Percentiles rank a stretch among this genome's conserved stretches.
phyloP scores from a whole-genome alignment of 2,329 filamentous ascomycete genomes.

The Seiridium cupressi region DNA sequence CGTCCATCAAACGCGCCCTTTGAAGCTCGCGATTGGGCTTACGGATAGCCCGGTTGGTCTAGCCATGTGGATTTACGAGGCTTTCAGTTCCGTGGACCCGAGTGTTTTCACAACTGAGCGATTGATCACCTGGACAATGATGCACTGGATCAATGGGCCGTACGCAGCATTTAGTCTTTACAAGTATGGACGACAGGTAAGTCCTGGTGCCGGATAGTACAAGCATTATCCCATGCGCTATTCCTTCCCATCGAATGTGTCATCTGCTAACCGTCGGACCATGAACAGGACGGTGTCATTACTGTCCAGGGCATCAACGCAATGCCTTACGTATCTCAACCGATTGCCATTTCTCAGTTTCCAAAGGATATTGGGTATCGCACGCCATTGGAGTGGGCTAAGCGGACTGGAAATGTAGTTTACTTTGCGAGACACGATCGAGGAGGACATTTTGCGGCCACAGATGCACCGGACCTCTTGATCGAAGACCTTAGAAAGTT shows the following conservation, averaged over 20 bases:
- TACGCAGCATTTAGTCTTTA: conserved; percentile 16
- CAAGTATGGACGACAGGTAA: conserved; percentile 10
- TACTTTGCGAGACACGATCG: neutral
- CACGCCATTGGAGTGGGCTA: conserved; percentile 11
- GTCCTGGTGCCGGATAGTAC: neutral
- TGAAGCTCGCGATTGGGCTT: conserved; percentile 23
- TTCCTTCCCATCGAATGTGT: neutral
- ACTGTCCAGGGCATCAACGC: neutral
- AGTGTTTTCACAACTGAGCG: conserved; percentile 8
- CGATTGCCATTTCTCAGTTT: conserved; percentile 10
- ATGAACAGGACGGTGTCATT: conserved; percentile 6
- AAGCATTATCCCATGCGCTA: neutral
- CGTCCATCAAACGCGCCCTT: conserved; percentile 22
- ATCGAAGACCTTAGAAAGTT: conserved; percentile 11
- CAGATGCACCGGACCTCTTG: conserved; percentile 11
- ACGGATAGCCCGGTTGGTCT: conserved; percentile 30
- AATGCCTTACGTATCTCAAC: conserved; percentile 6
- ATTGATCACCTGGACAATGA: conserved; percentile 19
- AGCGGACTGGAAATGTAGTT: conserved; percentile 11
- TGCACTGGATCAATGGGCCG: conserved; percentile 19
- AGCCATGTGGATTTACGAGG: conserved; percentile 24
- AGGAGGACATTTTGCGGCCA: conserved; percentile 13
- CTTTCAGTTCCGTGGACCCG: neutral
- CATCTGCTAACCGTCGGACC: neutral
- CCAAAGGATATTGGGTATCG: conserved; percentile 12